Evolutionary conservation across 2,329 filamentous ascomycete genomes (phyloP), one percentile per base, ranked within the genome.

Genomic region (Fusarium tricinctum): DNA sequence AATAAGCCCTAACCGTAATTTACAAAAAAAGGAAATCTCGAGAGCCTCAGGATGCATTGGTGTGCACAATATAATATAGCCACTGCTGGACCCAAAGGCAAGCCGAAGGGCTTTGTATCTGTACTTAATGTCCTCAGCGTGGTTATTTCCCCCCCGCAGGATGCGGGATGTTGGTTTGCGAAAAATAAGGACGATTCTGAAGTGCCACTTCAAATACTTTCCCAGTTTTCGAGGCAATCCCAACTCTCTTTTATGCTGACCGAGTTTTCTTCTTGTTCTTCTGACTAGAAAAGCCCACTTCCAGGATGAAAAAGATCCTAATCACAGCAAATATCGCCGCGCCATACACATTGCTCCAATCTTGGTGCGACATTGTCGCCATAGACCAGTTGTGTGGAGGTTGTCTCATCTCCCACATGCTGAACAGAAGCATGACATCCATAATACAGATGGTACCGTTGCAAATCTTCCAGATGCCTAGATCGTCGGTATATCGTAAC

Each of bases 391-490:
- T 46, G 13, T 46, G 44, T 13, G 44, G 44, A 7, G 44, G 44
- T 8, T 32, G n/a, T 20, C 28, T 15, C 44, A 46, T 46, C 44
- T 46, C 44, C 44, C 44, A 46, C n/a, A 20, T 46, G 19, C 44
- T 33, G 17, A 19, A n/a, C n/a, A 32, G 12, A 15, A 46, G 17
- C 28, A 46, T 32, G n/a, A 46, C 6, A 33, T 46, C 44, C 44
- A 46, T 46, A 7, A 46, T 20, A 19, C 26, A 46, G 8, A 46
- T 13, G 3, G 44, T 28, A 5, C 44, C 44, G n/a, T 46, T 46
- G 28, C 17, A 20, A 6, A 46, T 32, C n/a, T 46, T 46, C 44
- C 44, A 46, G n/a, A 46, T 33, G 12, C 28, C 28, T 17, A 46
- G 44, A 15, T 46, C 44, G 14, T 46, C 28, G 12, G 44, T 22